A percentile compares a stretch with the other conserved stretches of the same genome.
phyloP scores from a whole-genome alignment of 768 basidiomycete species.

The Russula ochroleuca region DNA sequence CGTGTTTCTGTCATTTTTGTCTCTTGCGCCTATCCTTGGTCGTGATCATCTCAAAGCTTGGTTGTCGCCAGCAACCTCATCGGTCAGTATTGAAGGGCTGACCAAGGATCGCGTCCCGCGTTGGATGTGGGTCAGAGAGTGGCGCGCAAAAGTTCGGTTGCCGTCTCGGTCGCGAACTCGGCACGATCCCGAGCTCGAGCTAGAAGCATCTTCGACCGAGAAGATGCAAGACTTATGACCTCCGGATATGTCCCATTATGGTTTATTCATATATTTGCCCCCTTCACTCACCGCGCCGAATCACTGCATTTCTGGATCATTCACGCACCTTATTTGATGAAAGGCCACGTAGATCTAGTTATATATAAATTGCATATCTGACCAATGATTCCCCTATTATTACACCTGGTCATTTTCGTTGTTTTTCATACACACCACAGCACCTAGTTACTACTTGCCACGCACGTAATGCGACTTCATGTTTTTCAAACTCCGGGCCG shows the following conservation, averaged over 20 bases:
- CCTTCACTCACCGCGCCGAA: conserved; percentile 17
- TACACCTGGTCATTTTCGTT: conserved; percentile 18
- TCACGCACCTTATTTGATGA: conserved; percentile 16
- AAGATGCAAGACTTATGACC: conserved; percentile 19
- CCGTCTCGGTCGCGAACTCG: conserved; percentile 49
- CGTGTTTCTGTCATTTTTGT: conserved; percentile 74
- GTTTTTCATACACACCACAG: conserved; percentile 10
- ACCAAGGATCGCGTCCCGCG: conserved; percentile 42
- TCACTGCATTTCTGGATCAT: conserved; percentile 15
- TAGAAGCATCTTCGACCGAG: conserved; percentile 14
- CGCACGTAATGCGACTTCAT: conserved; percentile 10
- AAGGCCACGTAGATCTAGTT: conserved; percentile 19
- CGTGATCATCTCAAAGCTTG: conserved; percentile 60
- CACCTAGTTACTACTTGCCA: conserved; percentile 6
- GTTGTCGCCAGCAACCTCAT: conserved; percentile 39
- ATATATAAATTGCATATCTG: conserved; percentile 26
- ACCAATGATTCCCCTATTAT: conserved; percentile 21
- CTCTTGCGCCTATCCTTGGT: conserved; percentile 81
- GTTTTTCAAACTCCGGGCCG: neutral
- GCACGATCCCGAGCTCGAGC: conserved; percentile 16
- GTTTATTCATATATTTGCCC: conserved; percentile 22
- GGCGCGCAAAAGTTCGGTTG: conserved; percentile 57
- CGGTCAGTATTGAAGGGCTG: conserved; percentile 15
- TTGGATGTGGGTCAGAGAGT: conserved; percentile 67
- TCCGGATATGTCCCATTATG: neutral